Conservation (phyloP, 2,329 filamentous ascomycete species). For the Magnaporthiopsis incrustans region DNA sequence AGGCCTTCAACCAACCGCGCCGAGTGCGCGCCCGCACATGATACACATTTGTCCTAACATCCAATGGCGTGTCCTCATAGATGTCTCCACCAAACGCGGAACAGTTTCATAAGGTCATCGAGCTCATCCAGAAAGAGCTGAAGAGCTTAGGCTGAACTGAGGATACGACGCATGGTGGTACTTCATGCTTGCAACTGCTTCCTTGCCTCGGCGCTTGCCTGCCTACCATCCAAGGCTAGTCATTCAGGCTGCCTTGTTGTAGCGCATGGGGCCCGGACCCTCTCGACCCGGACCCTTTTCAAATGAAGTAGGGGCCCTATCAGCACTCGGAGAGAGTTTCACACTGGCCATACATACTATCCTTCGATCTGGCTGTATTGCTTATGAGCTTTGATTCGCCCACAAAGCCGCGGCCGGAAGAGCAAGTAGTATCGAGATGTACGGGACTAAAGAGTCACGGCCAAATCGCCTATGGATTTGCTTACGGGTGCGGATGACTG, state of each 20-base stretch:
- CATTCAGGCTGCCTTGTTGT: neutral
- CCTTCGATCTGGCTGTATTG: neutral
- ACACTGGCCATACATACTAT: neutral
- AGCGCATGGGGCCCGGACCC: no score
- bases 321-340: neutral
- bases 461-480: neutral
- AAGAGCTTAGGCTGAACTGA: neutral
- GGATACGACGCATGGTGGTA: neutral
- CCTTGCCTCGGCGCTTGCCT: neutral
- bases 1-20: conserved; percentile 7
- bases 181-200: neutral
- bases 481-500: neutral
- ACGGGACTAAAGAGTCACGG: neutral
- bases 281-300: neutral
- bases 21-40: conserved; percentile 11
- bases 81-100: conserved; percentile 37
- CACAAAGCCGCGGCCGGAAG: no score
- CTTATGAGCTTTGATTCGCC: neutral
- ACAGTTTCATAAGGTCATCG: conserved; percentile 40
- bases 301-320: neutral
- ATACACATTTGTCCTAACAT: neutral
- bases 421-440: neutral
- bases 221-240: neutral
- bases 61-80: neutral
- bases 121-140: conserved; percentile 42